Evolutionary conservation across 371 early-diverging fungal genomes (phyloP), one percentile per base, ranked within the genome.

Genomic region (Rhizopus stolonifer): DNA sequence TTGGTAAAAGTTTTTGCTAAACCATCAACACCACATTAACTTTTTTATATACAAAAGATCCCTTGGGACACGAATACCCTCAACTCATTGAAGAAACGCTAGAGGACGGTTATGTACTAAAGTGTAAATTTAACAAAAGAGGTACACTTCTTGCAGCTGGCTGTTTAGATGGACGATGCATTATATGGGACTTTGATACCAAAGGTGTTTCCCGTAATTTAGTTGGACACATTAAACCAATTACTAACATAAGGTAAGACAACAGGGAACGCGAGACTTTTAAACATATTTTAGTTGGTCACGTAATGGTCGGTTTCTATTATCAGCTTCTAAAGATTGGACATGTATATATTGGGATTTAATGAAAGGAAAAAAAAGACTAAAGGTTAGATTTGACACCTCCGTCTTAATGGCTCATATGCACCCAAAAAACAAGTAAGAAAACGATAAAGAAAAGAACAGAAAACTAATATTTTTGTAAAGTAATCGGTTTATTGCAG

Each of bases 301-400:
- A 18, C 74, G 78, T 21, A 85, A 83, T 47, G 88, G 89, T 13
- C 70, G 85, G 18, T 84, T 76, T 63, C 57, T 91, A 4, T 57
- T 91, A 29, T 83, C 88, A 1, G 78, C 81, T 3, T 87, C 87
- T 31, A 82, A 78, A 48, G 92, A 87, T 44, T 92, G 94, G 82
- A 85, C 82, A 23, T 89, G 90, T 53, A 87, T 93, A n/a, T 67
- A 92, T 11, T 96, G 95, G 95, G 93, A 96, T 66, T 56, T 94
- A 21, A 49, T 77, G 7, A 66, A 72, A 14, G 84, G 80, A 3
- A 67, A 64, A 17, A 72, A 79, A 50, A 63, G 62, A 23, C 45
- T 69, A 24, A 84, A 80, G n/a, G 60, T 87, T 26, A 70, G 83
- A 42, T 91, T 92, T 54, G 70, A 74, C n/a, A 77, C 86, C 2